phyloP scores from a whole-genome alignment of 495 filamentous ascomycete genomes.

The Terfezia boudieri region DNA sequence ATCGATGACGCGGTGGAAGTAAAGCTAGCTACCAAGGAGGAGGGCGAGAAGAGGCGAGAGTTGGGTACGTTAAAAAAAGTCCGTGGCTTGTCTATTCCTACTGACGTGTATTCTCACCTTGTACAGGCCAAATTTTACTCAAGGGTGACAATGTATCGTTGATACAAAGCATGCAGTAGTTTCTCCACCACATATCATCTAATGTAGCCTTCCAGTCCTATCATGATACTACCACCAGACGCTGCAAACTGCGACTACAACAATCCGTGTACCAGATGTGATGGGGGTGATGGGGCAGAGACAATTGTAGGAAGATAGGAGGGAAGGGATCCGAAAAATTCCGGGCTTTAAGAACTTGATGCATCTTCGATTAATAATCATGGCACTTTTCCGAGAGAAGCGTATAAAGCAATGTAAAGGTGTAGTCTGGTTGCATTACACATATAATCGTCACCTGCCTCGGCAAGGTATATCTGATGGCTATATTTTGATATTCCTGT shows the following conservation, averaged over 20 bases:
- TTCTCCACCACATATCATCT: neutral
- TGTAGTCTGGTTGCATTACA: neutral
- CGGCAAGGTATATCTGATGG: neutral
- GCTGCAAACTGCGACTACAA: neutral
- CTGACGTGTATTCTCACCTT: neutral
- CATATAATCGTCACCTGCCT: neutral
- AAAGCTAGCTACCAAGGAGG: slow-evolving; percentile 57
- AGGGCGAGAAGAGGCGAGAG: slow-evolving; percentile 52
- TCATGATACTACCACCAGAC: neutral
- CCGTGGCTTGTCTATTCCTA: slow-evolving; percentile 14
- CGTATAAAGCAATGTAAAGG: too few species aligned
- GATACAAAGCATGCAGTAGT: slow-evolving; percentile 49
- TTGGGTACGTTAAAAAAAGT: slow-evolving; percentile 40
- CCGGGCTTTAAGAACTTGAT: too few species aligned
- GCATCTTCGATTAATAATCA: too few species aligned
- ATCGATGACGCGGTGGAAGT: slow-evolving; percentile 91
- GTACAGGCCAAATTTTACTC: slow-evolving; percentile 72
- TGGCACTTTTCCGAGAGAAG: too few species aligned
- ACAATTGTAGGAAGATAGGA: neutral
- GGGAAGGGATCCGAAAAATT: too few species aligned
- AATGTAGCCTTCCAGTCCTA: neutral
- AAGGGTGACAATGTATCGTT: slow-evolving; percentile 96
- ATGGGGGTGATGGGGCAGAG: too few species aligned
- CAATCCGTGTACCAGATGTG: neutral
- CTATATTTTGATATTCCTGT: neutral